Evolutionary conservation across 2,329 filamentous ascomycete species (phyloP).

Genomic region (Hirsutella minnesotensis): DNA sequence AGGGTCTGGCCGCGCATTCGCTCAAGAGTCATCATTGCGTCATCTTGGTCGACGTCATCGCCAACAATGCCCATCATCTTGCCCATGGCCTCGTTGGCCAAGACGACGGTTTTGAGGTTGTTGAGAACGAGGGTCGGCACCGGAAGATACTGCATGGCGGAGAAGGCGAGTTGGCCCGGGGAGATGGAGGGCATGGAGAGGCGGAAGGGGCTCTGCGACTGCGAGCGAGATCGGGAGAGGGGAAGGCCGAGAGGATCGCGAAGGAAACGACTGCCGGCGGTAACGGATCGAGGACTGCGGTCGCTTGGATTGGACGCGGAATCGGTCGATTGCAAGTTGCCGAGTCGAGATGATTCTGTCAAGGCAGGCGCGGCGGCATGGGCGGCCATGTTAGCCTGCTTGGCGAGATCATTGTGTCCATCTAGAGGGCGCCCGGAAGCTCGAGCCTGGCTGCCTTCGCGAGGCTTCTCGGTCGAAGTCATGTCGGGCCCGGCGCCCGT

Average conservation of each 20-base stretch:
- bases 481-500: conserved; percentile 16
- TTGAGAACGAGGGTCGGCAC: conserved; percentile 60
- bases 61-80: conserved; percentile 49
- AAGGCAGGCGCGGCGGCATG: not conserved
- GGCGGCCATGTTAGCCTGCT: not conserved
- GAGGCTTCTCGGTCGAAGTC: conserved; percentile 18
- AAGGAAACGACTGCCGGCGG: conserved; percentile 21
- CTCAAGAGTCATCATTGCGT: conserved; percentile 38
- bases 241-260: conserved; percentile 15
- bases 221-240: conserved; percentile 15
- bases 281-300: conserved; percentile 13
- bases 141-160: conserved; percentile 62
- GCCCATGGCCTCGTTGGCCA: conserved; percentile 68
- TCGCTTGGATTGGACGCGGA: conserved; percentile 6
- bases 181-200: conserved; percentile 34
- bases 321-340: not conserved
- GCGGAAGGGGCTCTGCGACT: conserved; percentile 25
- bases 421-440: conserved; percentile 12
- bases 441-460: conserved; percentile 16
- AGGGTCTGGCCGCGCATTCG: conserved; percentile 53
- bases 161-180: conserved; percentile 47
- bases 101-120: conserved; percentile 53
- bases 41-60: conserved; percentile 26
- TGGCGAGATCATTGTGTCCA: conserved; percentile 10
- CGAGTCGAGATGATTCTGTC: not conserved